Evolutionary conservation across 805 yeast genomes (phyloP).

Genomic region (Wickerhamiella kazuoi): DNA sequence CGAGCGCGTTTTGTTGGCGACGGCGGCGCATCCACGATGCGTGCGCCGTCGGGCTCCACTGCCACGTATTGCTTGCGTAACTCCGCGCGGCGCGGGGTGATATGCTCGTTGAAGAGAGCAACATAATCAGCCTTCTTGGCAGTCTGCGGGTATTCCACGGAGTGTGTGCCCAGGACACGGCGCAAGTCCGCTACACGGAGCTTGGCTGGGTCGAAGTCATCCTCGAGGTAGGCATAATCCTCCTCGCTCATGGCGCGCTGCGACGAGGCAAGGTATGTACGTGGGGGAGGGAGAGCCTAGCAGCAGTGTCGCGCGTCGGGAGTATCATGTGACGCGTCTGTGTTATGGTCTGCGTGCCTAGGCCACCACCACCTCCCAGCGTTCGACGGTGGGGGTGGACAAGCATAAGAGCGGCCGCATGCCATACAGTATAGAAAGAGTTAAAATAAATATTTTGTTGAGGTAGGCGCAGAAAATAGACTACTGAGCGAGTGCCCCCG

Average conservation of each 20-base stretch:
- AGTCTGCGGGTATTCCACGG: slow-evolving; percentile 39
- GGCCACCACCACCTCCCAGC: too few relatives aligned
- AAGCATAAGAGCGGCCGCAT: too few relatives aligned
- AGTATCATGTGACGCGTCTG: too few relatives aligned
- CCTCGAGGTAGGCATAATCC: slow-evolving; percentile 11
- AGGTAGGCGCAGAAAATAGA: too few relatives aligned
- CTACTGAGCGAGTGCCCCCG: too few relatives aligned
- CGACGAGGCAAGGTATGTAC: too few relatives aligned
- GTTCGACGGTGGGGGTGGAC: too few relatives aligned
- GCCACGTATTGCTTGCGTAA: slow-evolving; percentile 22
- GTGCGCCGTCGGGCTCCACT: slow-evolving; percentile 22
- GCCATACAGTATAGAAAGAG: too few relatives aligned
- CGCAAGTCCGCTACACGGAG: slow-evolving; percentile 57
- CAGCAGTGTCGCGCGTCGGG: too few relatives aligned
- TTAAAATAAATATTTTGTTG: too few relatives aligned
- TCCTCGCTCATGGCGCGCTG: slow-evolving; percentile 5
- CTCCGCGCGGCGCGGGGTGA: slow-evolving; percentile 31
- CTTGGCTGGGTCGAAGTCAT: slow-evolving; percentile 49
- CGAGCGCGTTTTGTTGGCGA: background rate
- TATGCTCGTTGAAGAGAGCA: slow-evolving; percentile 35
- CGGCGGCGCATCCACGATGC: slow-evolving; percentile 24
- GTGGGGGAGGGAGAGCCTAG: too few relatives aligned
- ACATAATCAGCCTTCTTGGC: slow-evolving; percentile 56
- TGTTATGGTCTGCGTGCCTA: too few relatives aligned
- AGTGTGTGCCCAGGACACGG: slow-evolving; percentile 42